These are phyloP conservation scores for Arctostaphylos glauca DNA, from an alignment of 148 eudicot genomes.

Conservation along the genomic window DNA sequence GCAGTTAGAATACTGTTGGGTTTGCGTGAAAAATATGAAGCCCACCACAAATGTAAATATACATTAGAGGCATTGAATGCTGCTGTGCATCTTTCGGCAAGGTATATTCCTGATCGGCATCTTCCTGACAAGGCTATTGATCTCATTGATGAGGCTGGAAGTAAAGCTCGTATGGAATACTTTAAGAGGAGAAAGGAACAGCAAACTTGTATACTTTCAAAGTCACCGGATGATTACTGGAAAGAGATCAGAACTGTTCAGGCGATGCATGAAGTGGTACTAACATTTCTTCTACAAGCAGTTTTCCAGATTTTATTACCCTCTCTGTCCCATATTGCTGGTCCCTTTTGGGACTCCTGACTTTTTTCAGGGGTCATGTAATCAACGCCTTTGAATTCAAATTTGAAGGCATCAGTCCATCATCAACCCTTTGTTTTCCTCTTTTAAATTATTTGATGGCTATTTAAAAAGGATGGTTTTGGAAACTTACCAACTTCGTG, in stretches of 20 bases:
- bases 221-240: slow-evolving; percentile 55
- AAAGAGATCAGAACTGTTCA: slow-evolving; percentile 56
- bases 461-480: neutral
- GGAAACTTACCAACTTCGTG: neutral
- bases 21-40: slow-evolving; percentile 51
- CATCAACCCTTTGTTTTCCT: neutral
- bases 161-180: slow-evolving; percentile 52
- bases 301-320: neutral
- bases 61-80: slow-evolving; percentile 61
- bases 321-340: neutral
- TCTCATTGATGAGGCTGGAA: slow-evolving; percentile 69
- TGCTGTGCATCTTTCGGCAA: slow-evolving; percentile 51
- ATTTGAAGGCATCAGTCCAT: neutral
- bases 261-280: slow-evolving; percentile 52
- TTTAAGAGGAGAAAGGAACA: slow-evolving; percentile 39
- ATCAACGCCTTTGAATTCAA: neutral
- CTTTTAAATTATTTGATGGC: neutral
- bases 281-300: slow-evolving; percentile 1
- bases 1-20: slow-evolving; percentile 56
- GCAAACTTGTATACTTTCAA: slow-evolving; percentile 42
- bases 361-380: neutral
- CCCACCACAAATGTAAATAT: slow-evolving; percentile 54
- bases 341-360: neutral
- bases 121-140: slow-evolving; percentile 72
- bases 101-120: slow-evolving; percentile 58